phyloP scores from a whole-genome alignment of 768 basidiomycete species.

The Trametes cinnabarina region DNA sequence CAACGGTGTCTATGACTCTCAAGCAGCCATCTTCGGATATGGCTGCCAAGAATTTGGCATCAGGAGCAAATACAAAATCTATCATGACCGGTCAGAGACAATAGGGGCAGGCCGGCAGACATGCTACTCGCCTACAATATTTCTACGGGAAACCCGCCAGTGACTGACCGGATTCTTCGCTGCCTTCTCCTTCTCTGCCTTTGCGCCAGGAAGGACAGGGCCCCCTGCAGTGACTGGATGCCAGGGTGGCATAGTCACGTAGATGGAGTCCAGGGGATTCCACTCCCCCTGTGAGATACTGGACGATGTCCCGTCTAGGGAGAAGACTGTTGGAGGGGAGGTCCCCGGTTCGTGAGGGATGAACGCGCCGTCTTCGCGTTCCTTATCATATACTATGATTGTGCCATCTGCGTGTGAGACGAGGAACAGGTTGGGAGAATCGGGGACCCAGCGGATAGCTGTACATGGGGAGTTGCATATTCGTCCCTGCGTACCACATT shows the following conservation, averaged over 20 bases:
- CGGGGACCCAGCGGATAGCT: constrained; percentile 87
- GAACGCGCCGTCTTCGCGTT: constrained; percentile 83
- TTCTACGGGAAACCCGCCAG: constrained; percentile 74
- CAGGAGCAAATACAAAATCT: constrained; percentile 95
- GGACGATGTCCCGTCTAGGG: constrained; percentile 22
- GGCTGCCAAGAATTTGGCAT: constrained; percentile 85
- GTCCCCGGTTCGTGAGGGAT: constrained; percentile 55
- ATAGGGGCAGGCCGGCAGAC: too few relatives aligned
- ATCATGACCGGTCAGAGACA: neutral
- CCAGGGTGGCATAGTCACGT: constrained; percentile 85
- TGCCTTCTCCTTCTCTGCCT: constrained; percentile 58
- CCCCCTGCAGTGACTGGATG: constrained; percentile 59
- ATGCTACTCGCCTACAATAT: constrained; percentile 62
- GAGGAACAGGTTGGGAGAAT: constrained; percentile 75
- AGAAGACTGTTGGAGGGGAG: constrained; percentile 18
- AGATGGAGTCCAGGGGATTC: constrained; percentile 75
- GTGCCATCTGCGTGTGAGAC: constrained; percentile 89
- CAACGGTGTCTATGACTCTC: constrained; percentile 83
- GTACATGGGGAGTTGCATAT: constrained; percentile 82
- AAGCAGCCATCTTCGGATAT: constrained; percentile 92
- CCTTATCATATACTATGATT: constrained; percentile 86
- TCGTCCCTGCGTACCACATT: constrained; percentile 51
- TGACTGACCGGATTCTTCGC: constrained; percentile 89
- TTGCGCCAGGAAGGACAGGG: constrained; percentile 29
- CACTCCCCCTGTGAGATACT: constrained; percentile 49